Conservation (phyloP, 305 asterid species). For the Galium porrigens region DNA sequence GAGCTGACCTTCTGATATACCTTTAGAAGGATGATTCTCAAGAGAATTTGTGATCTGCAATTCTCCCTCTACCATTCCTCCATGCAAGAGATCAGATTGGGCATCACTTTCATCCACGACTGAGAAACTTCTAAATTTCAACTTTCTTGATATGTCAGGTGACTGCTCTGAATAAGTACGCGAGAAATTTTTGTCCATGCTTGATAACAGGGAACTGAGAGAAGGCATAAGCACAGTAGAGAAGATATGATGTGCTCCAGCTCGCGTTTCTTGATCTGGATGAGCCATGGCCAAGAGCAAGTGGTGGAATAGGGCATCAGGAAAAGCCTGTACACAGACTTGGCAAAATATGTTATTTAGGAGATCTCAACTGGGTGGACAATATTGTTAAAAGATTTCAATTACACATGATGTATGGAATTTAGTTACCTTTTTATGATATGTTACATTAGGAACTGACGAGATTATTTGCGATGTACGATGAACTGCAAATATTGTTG, state of each 20-base stretch:
- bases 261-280: slow-evolving; percentile 34
- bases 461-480: slow-evolving; percentile 33
- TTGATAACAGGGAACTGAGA: slow-evolving; percentile 20
- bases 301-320: slow-evolving; percentile 40
- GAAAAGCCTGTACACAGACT: slow-evolving; percentile 30
- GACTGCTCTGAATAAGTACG: slow-evolving; percentile 20
- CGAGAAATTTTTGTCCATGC: slow-evolving; percentile 19
- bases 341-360: slow-evolving; percentile 5
- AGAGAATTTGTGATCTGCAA: slow-evolving; percentile 14
- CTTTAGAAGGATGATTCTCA: slow-evolving; percentile 15
- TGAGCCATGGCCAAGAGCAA: slow-evolving; percentile 44
- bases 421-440: slow-evolving; percentile 25
- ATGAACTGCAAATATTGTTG: slow-evolving; percentile 31
- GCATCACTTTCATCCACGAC: slow-evolving; percentile 18
- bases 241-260: slow-evolving; percentile 34
- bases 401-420: not conserved
- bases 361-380: not conserved
- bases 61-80: slow-evolving; percentile 20
- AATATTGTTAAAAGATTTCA: not conserved
- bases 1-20: slow-evolving; percentile 20
- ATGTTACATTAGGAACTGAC: slow-evolving; percentile 31
- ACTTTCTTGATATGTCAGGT: slow-evolving; percentile 18
- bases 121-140: slow-evolving; percentile 24
- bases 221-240: slow-evolving; percentile 41
- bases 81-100: slow-evolving; percentile 16